Base-by-base conservation (phyloP, 2,329 filamentous ascomycete species). In the Hymenoscyphus occultus region DNA sequence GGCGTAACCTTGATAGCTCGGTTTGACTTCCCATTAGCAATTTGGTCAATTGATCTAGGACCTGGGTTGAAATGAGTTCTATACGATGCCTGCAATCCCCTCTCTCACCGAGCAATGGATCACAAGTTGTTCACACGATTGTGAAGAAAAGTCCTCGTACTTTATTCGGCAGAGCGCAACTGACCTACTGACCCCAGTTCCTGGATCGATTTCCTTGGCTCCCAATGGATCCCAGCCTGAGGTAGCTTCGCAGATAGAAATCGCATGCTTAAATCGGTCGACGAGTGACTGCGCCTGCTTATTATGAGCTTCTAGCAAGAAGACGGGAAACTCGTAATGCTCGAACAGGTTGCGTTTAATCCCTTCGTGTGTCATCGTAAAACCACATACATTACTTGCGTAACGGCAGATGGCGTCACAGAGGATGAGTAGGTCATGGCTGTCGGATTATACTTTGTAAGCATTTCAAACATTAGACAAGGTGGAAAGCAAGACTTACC, bases 1-100 rank as follows among this genome's bases (percentile, higher is more conserved):
- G 16, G 51, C 5, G 5, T 56, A 56, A 56, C 51, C 51, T 56
- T 31, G 5, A 56, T 56, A 56, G 51, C 51, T 56, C 51, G 51
- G 51, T 22, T 56, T 56, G n/a, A n/a, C n/a, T n/a, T n/a, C n/a
- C n/a, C n/a, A n/a, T n/a, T n/a, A n/a, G n/a, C n/a, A n/a, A n/a
- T n/a, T n/a, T n/a, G n/a, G n/a, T n/a, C n/a, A n/a, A n/a, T n/a
- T n/a, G n/a, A n/a, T n/a, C n/a, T n/a, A n/a, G n/a, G n/a, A n/a
- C n/a, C n/a, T n/a, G n/a, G n/a, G n/a, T n/a, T n/a, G n/a, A n/a
- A n/a, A n/a, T n/a, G n/a, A n/a, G n/a, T n/a, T n/a, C n/a, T n/a
- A n/a, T n/a, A n/a, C n/a, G n/a, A n/a, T n/a, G n/a, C n/a, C n/a
- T n/a, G n/a, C n/a, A n/a, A n/a, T n/a, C n/a, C n/a, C n/a, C n/a